A percentile compares a stretch with the other conserved stretches of the same genome.
Conservation (phyloP, 495 filamentous ascomycete species). For the Entonaema liquescens region DNA sequence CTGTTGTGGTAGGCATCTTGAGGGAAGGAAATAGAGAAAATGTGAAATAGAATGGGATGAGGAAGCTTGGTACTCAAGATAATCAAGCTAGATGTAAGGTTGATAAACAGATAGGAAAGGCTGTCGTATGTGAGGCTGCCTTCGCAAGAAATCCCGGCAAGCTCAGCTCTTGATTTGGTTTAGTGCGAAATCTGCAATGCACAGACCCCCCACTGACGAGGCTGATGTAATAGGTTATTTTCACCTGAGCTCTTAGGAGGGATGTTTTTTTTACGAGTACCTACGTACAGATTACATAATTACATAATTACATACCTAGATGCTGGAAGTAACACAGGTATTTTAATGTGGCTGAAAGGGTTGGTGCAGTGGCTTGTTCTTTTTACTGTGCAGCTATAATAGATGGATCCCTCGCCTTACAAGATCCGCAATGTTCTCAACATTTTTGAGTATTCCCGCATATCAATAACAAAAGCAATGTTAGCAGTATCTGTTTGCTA, state of each 20-base stretch:
- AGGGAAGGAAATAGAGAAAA: conserved; percentile 7
- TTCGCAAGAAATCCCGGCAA: conserved; percentile 33
- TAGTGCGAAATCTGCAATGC: conserved; percentile 1
- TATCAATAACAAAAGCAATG: neutral
- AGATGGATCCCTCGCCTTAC: neutral
- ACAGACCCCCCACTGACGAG: conserved; percentile 4
- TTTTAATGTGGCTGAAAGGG: neutral
- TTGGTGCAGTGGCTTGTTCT: neutral
- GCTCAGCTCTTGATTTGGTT: conserved; percentile 35
- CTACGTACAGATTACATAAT: neutral
- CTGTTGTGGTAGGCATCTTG: conserved; percentile 92
- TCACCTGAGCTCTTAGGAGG: neutral
- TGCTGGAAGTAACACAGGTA: too few species aligned
- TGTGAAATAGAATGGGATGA: conserved; percentile 8
- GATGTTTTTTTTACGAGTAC: too few species aligned
- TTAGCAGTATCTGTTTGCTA: neutral
- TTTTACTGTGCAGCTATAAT: neutral
- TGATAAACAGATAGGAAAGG: conserved; percentile 27
- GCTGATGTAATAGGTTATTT: conserved; percentile 3
- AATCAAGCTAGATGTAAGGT: conserved; percentile 17
- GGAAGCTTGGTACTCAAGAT: conserved; percentile 22
- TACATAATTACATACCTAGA: too few species aligned
- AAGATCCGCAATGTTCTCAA: neutral
- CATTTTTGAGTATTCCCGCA: neutral
- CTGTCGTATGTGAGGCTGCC: conserved; percentile 44